Base-by-base conservation (phyloP, 139 green algal genomes). In the Nannochloris sp. region DNA sequence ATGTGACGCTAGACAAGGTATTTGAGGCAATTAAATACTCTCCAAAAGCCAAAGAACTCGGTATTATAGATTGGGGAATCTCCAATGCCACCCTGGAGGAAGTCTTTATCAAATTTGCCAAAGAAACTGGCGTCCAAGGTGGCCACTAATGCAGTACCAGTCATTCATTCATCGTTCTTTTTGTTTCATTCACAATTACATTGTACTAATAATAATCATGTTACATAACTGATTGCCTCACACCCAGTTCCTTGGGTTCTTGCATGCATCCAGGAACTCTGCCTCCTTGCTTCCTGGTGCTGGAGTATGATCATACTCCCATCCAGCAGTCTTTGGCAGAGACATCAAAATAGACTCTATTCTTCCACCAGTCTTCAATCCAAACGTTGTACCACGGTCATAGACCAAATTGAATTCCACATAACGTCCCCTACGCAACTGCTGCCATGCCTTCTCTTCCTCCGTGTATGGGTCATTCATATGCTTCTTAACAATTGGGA, bases 371-470 rank as follows among this genome's bases (percentile, higher is more conserved):
- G 94, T 98, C 77, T 95, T 96, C 4, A 99, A 79, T 40, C 94
- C 94, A 72, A 99, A 99, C 23, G 86, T 98, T 16, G 94, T 99
- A 36, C 94, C 92, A 48, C 91, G 81, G 78, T 96, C 91, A 78
- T 97, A 81, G 62, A 95, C 87, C 53, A 98, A 83, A 80, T 99
- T 99, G 83, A 96, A 99, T 83, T 99, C 93, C 9, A 97, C 93
- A 69, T 99, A 98, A 29, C 76, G 62, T 2, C 85, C 85, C 20
- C 88, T 68, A 25, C 89, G 67, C 49, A 96, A 57, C 67, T 91
- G 86, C 87, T 99, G 94, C 94, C 94, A 99, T 66, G 87, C 40
- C 82, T 95, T 96, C 68, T 99, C 63, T 78, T 91, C 55, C 33
- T 74, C 56, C 1, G 84, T 95, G 83, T 83, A 99, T 11, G 75